Evolutionary conservation across 176 grass and related monocot genomes (phyloP), one percentile per base, ranked within the genome.

Genomic region (Urochloa ruziziensis): DNA sequence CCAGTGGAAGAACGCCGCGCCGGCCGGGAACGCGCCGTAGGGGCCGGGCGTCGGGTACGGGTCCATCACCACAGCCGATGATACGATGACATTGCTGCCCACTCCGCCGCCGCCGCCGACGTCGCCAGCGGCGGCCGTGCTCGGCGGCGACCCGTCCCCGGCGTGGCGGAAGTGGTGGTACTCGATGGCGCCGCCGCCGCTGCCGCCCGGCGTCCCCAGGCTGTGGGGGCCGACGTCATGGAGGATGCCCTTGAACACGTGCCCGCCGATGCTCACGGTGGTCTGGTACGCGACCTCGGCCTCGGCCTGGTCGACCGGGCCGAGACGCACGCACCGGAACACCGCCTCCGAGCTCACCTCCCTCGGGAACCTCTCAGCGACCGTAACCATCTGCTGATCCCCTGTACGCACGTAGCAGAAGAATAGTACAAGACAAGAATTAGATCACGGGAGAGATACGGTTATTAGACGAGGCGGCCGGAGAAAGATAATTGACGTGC

Each of bases 171-270:
- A 84, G 66, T 87, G 90, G 66, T 87, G 90, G 67, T 87, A 85
- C 33, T 82, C 80, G 47, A 80, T 80, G 32, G 78, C 46, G 29
- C 63, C 81, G 16, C 63, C 81, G 16, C 25, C 34, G 47, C 30
- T 21, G 18, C 78, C 61, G 1, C 54, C 84, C 0, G 36, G 34
- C 4, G 63, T 24, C 3, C 72, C 19, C 7, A 91, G 49, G 29
- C 77, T 33, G 23, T 86, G 89, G 3, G 91, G 91, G 0, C 96
- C 96, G 74, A 92, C 87, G 62, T 95, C 96, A 51, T 95, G 94
- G 12, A 98, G 89, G 52, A 98, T 94, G 72, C 96, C 96, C 75
- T 94, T 95, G 91, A 98, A 98, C 18, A 98, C 85, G 62, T 95
- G 96, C 18, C 96, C 96, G 65, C 86, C 93, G 68, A 98, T 98